phyloP scores from a whole-genome alignment of 2,329 filamentous ascomycete species.

The Albifimbria verrucaria region DNA sequence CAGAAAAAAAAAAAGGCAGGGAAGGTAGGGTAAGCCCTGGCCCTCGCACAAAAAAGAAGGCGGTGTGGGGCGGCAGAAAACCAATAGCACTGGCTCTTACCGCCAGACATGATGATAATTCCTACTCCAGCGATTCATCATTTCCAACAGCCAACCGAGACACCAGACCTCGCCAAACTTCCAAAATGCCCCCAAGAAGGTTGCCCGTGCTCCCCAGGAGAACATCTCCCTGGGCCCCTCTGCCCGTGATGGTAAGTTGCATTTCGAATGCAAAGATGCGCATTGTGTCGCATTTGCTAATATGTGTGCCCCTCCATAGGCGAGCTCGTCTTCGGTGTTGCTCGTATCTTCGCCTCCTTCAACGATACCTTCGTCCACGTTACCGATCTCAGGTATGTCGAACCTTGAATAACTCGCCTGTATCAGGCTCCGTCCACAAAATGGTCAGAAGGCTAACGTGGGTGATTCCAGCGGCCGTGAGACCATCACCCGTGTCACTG shows the following conservation, averaged over 20 bases:
- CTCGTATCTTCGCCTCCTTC: slow-evolving; percentile 93
- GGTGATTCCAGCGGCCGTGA: slow-evolving; percentile 88
- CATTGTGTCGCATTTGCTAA: slow-evolving; percentile 13
- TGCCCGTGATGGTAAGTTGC: slow-evolving; percentile 79
- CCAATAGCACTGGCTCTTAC: slow-evolving; percentile 14
- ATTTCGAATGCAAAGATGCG: not conserved
- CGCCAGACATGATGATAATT: slow-evolving; percentile 1
- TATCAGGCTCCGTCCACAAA: not conserved
- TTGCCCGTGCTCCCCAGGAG: slow-evolving; percentile 45
- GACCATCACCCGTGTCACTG: slow-evolving; percentile 99
- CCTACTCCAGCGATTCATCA: slow-evolving; percentile 21
- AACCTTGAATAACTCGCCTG: slow-evolving; percentile 10
- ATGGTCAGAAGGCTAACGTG: slow-evolving; percentile 21
- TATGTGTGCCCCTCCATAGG: slow-evolving; percentile 45
- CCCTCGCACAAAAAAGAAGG: slow-evolving; percentile 17
- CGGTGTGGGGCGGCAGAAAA: slow-evolving; percentile 30
- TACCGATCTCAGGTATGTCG: slow-evolving; percentile 89
- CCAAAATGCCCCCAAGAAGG: slow-evolving; percentile 62
- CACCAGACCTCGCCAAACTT: slow-evolving; percentile 33
- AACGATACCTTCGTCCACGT: slow-evolving; percentile 97
- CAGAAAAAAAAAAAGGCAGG: no score
- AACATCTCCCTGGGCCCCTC: slow-evolving; percentile 82
- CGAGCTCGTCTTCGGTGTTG: slow-evolving; percentile 97
- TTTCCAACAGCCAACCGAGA: slow-evolving; percentile 32
- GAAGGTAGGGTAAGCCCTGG: no score